Percentiles rank a stretch among this genome's conserved stretches.
phyloP scores from a whole-genome alignment of 2,329 filamentous ascomycete genomes.

The Diaporthe ampelina region DNA sequence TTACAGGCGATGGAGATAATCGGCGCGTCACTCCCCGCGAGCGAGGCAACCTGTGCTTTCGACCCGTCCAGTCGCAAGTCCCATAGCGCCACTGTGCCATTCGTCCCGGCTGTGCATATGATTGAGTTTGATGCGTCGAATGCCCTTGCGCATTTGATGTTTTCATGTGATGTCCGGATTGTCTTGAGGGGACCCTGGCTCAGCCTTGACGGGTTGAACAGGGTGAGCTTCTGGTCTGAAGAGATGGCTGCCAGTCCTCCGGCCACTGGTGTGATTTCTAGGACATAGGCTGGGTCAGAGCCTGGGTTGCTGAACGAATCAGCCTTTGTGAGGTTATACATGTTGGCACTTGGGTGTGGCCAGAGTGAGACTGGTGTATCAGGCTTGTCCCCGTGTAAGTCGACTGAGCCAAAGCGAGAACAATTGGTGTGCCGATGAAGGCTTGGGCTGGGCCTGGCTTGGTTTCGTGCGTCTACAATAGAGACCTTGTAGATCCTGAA shows the following conservation, averaged over 20 bases:
- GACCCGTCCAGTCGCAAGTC: slow-evolving; percentile 67
- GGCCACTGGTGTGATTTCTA: slow-evolving; percentile 66
- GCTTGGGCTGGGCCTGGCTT: background rate
- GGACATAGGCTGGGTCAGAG: slow-evolving; percentile 66
- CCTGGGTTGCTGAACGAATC: slow-evolving; percentile 57
- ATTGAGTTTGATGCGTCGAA: slow-evolving; percentile 66
- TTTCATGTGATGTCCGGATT: slow-evolving; percentile 68
- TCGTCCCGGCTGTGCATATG: slow-evolving; percentile 79
- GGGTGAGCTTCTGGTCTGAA: slow-evolving; percentile 75
- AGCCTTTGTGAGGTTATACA: slow-evolving; percentile 58
- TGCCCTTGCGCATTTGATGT: slow-evolving; percentile 73
- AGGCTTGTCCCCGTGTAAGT: slow-evolving; percentile 20
- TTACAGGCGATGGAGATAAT: slow-evolving; percentile 77
- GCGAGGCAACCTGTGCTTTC: slow-evolving; percentile 58
- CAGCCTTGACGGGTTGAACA: slow-evolving; percentile 73
- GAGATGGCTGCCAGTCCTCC: slow-evolving; percentile 70
- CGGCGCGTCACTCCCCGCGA: slow-evolving; percentile 61
- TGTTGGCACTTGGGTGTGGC: slow-evolving; percentile 44
- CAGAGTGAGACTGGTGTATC: background rate
- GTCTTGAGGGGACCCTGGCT: slow-evolving; percentile 62
- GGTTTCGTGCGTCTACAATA: background rate
- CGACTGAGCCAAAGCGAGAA: background rate
- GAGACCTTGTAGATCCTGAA: too few species aligned
- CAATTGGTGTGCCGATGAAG: background rate
- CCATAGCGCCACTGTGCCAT: slow-evolving; percentile 77